These are phyloP conservation scores for Theileria annulata DNA, from an alignment of 169 alveolate genomes.

Conservation along the genomic window DNA sequence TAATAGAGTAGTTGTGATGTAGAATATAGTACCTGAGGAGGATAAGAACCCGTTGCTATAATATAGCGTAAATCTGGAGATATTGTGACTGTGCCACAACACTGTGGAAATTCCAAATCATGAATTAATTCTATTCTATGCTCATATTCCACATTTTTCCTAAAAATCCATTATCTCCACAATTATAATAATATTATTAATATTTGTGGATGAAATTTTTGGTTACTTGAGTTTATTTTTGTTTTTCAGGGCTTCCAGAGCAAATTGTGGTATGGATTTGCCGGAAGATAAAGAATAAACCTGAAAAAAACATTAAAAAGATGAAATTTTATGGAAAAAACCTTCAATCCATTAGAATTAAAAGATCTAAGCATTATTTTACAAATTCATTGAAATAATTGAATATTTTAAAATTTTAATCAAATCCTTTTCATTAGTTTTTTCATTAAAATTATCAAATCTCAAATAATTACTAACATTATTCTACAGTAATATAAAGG, in stretches of 20 bases:
- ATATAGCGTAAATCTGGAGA: conserved; percentile 73
- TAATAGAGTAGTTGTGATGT: not conserved
- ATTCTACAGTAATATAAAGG: not conserved
- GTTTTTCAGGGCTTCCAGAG: conserved; percentile 27
- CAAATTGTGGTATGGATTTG: conserved; percentile 53
- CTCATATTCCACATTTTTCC: conserved; percentile 48
- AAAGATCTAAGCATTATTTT: conserved; percentile 57
- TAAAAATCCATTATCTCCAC: not conserved
- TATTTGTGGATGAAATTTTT: no score
- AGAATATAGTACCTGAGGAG: conserved; percentile 65
- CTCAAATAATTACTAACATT: not conserved
- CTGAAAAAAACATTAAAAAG: conserved; percentile 14
- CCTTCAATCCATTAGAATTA: conserved; percentile 67
- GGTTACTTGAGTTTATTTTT: conserved; percentile 48
- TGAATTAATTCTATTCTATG: conserved; percentile 70
- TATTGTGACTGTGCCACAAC: conserved; percentile 70
- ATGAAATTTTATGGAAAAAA: not conserved
- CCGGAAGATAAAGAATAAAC: conserved; percentile 66
- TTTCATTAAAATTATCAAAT: not conserved
- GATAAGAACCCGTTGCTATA: conserved; percentile 74
- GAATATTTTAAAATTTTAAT: not conserved
- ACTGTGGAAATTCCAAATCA: conserved; percentile 76
- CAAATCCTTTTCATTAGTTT: not conserved
- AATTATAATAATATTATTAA: not conserved
- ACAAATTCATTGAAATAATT: not conserved